A percentile compares a stretch with the other conserved stretches of the same genome.
Conservation (phyloP, 2,329 filamentous ascomycete genomes). For the Penicillium vulpinum region DNA sequence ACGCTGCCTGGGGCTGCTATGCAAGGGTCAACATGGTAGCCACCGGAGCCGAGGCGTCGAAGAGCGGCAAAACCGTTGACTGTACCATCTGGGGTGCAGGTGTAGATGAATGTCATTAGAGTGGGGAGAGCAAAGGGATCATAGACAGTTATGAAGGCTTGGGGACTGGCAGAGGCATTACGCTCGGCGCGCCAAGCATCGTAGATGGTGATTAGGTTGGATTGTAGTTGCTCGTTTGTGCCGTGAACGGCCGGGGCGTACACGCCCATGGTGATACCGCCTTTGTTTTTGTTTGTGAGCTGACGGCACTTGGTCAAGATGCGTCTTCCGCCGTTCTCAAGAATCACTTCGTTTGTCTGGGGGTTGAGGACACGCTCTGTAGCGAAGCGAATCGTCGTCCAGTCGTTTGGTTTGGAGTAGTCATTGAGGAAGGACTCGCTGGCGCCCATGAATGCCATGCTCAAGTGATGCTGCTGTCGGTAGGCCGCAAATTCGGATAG, state of each 20-base stretch:
- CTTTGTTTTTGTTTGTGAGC: conserved; percentile 38
- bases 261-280: conserved; percentile 34
- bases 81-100: conserved; percentile 27
- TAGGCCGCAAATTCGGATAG: conserved; percentile 40
- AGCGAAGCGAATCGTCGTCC: conserved; percentile 42
- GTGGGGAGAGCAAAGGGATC: conserved; percentile 41
- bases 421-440: conserved; percentile 33
- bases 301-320: conserved; percentile 41
- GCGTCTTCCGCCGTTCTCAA: conserved; percentile 38
- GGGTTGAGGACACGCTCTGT: conserved; percentile 45
- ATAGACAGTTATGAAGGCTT: conserved; percentile 46
- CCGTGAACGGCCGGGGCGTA: conserved; percentile 36
- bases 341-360: conserved; percentile 40
- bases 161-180: conserved; percentile 31
- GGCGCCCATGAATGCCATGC: conserved; percentile 41
- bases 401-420: conserved; percentile 31
- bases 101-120: conserved; percentile 46
- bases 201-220: conserved; percentile 38
- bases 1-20: conserved; percentile 37
- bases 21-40: conserved; percentile 47
- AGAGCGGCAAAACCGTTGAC: conserved; percentile 44
- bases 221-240: conserved; percentile 33
- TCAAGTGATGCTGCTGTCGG: conserved; percentile 31
- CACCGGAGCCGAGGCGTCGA: conserved; percentile 38
- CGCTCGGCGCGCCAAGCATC: conserved; percentile 40